Evolutionary conservation across 2,329 filamentous ascomycete genomes (phyloP), one percentile per base, ranked within the genome.

Genomic region (Cordyceps pruinosa): DNA sequence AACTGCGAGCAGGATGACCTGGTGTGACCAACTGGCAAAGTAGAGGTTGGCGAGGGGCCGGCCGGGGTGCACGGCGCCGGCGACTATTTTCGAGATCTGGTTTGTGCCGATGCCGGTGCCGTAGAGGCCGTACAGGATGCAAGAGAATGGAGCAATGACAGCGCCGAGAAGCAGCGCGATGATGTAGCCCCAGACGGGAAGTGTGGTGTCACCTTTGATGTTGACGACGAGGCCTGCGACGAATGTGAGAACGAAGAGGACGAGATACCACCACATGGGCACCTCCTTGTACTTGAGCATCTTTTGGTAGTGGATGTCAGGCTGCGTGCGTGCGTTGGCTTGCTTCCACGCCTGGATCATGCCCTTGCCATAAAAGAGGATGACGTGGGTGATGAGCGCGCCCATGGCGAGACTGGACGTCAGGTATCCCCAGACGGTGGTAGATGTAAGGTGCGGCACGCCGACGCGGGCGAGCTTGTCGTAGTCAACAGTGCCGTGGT

Each of bases 41-140:
- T 74, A 75, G 63, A 77, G 69, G 59, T 76, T 75, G 6, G 72
- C 72, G 8, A 77, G 61, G 2, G 69, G 73, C 9, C 63, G 63
- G 5, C 70, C 69, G 0, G 71, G 76, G 58, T 74, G 70, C 46
- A 80, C 65, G 35, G 77, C 75, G 19, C 75, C 77, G 1, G 71
- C 77, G 34, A 80, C 62, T 70, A 79, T 75, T 61, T 80, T 65
- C 50, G 61, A 65, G 12, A 66, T 48, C n/a, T 63, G 60, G 35
- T 65, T 63, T 2, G 63, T 65, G 4, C 49, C 49, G n/a, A 66
- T 59, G 1, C 62, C 57, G 1, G 53, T 64, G 1, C 64, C 62
- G 35, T 61, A 60, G 0, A 66, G 56, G 2, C 63, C 64, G 34
- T 65, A 62, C 0, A 66, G 75, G 8, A 73, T 68, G 17, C 57